These are phyloP conservation scores for Scedosporium minutisporum DNA, from an alignment of 2,329 filamentous ascomycete species.

Conservation along the genomic window DNA sequence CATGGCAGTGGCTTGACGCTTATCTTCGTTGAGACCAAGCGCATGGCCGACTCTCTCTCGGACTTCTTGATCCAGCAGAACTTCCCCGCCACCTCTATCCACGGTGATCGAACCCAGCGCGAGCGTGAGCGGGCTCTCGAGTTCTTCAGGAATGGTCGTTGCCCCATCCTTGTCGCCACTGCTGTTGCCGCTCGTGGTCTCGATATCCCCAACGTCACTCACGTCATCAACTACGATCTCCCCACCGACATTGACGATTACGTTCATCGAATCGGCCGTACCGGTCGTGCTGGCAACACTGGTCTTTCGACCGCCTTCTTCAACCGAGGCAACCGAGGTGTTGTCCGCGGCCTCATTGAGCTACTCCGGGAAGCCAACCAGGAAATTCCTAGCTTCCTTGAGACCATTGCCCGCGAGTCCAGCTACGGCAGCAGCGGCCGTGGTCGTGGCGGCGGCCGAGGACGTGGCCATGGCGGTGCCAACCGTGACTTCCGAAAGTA, in stretches of 20 bases:
- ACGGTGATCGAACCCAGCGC: slow-evolving; percentile 95
- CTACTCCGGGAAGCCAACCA: slow-evolving; percentile 98
- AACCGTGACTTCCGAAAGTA: slow-evolving; percentile 88
- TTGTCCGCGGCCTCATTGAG: slow-evolving; percentile 94
- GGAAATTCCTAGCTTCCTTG: slow-evolving; percentile 86
- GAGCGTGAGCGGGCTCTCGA: slow-evolving; percentile 97
- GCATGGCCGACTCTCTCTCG: slow-evolving; percentile 95
- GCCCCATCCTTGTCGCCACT: slow-evolving; percentile 93
- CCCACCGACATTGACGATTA: slow-evolving; percentile 98
- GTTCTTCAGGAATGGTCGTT: slow-evolving; percentile 92
- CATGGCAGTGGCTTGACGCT: slow-evolving; percentile 82
- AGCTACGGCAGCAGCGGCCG: slow-evolving; percentile 67
- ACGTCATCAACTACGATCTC: slow-evolving; percentile 99
- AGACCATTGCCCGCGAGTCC: slow-evolving; percentile 93
- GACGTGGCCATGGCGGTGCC: slow-evolving; percentile 52
- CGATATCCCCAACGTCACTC: slow-evolving; percentile 92
- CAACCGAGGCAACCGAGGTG: slow-evolving; percentile 98
- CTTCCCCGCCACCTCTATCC: slow-evolving; percentile 96
- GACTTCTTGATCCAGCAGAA: slow-evolving; percentile 98
- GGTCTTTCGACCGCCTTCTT: slow-evolving; percentile 98
- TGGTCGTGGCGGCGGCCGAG: slow-evolving; percentile 56
- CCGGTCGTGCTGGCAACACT: slow-evolving; percentile 97
- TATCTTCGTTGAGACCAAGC: slow-evolving; percentile 99
- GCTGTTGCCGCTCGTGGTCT: slow-evolving; percentile 86
- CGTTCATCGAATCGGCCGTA: slow-evolving; percentile 98